Percentiles rank a stretch among this genome's conserved stretches.
phyloP scores from a whole-genome alignment of 73 alveolate species.

The Paramecium pentaurelia region DNA sequence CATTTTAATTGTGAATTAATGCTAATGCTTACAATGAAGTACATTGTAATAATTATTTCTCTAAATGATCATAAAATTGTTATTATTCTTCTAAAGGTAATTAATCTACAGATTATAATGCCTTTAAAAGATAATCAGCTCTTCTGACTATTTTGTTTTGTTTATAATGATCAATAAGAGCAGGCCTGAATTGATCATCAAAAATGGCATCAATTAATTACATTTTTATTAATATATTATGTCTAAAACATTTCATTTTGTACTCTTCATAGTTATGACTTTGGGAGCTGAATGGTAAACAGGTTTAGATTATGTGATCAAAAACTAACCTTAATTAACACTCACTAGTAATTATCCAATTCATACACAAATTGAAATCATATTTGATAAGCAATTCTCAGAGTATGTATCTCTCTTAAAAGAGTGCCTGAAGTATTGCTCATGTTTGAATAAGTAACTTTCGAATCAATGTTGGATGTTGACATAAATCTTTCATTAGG shows the following conservation, averaged over 20 bases:
- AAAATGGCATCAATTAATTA: neutral
- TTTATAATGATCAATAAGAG: neutral
- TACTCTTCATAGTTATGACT: neutral
- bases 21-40: neutral
- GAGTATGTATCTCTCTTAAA: slow-evolving; percentile 12
- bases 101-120: neutral
- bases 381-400: slow-evolving; percentile 3
- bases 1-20: neutral
- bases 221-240: slow-evolving; percentile 4
- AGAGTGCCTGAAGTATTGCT: slow-evolving; percentile 41
- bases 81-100: neutral
- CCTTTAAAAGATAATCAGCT: neutral
- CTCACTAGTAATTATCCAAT: neutral
- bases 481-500: neutral
- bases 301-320: neutral
- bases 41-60: neutral
- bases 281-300: slow-evolving; percentile 9
- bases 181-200: neutral
- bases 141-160: neutral
- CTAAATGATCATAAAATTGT: neutral
- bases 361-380: neutral
- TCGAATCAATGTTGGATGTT: slow-evolving; percentile 7
- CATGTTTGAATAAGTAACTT: neutral
- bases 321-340: neutral
- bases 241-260: neutral